Conservation (phyloP, 2,329 filamentous ascomycete species). For the Shiraia sp. region DNA sequence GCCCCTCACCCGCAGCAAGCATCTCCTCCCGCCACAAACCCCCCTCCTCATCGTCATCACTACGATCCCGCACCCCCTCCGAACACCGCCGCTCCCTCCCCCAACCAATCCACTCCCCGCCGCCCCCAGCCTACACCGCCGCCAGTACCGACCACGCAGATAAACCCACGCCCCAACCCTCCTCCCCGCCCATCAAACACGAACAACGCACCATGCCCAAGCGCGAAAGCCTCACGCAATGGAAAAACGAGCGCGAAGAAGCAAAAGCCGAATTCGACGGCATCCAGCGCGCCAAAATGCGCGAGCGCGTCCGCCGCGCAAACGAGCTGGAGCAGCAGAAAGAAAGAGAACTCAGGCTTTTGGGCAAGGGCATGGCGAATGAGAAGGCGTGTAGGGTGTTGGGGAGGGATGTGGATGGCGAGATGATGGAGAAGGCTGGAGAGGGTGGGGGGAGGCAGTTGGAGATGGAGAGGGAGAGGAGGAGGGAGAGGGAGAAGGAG, state of each 20-base stretch:
- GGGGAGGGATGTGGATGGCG: background rate
- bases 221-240: constrained; percentile 23
- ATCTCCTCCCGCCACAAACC: too few relatives aligned
- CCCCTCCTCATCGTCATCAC: too few relatives aligned
- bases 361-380: constrained; percentile 14
- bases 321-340: constrained; percentile 34
- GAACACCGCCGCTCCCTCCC: background rate
- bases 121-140: background rate
- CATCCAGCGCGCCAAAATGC: constrained; percentile 20
- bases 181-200: background rate
- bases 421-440: background rate
- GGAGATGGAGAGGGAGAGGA: background rate
- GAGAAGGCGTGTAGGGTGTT: constrained; percentile 8
- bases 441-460: background rate
- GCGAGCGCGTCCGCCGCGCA: constrained; percentile 30
- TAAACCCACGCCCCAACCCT: background rate
- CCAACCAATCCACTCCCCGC: background rate
- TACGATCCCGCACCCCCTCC: background rate
- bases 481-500: constrained; percentile 7
- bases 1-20: too few relatives aligned
- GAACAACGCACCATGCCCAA: constrained; percentile 13
- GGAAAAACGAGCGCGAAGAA: constrained; percentile 31
- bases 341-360: constrained; percentile 22
- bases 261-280: constrained; percentile 7
- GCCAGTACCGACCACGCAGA: background rate